Evolutionary conservation across 768 basidiomycete genomes (phyloP), one percentile per base, ranked within the genome.

Genomic region (Rhodosporidiobolus odoratus): DNA sequence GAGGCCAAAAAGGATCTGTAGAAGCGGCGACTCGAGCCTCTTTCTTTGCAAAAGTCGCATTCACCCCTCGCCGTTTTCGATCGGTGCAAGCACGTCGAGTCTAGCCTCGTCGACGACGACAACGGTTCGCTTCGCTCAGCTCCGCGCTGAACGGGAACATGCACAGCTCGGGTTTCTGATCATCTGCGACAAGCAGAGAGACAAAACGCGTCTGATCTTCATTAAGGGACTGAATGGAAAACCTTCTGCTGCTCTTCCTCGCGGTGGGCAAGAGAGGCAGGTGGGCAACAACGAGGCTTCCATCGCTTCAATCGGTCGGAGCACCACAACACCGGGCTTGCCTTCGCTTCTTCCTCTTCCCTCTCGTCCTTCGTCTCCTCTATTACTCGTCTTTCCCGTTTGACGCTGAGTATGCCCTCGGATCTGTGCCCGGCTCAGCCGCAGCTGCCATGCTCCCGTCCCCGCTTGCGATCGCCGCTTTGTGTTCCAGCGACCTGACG

Each of bases 21-120:
- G n/a, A n/a, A n/a, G n/a, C n/a, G n/a, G n/a, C n/a, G 15, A 2
- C 23, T 10, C 3, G 4, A 5, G 3, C 4, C 17, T 34, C 4
- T 25, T 8, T 7, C 37, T 6, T 38, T n/a, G 43, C 43, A 12
- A 23, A 23, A 45, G 12, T 23, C 23, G 13, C 43, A 45, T 45
- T 23, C 43, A 13, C 43, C 43, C 43, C 23, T 45, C 23, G 12
- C 48, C 23, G 15, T 25, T 50, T 50, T 25, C 48, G 12, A 12
- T 43, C 43, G 13, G 43, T 43, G n/a, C n/a, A n/a, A n/a, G n/a
- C n/a, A n/a, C n/a, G n/a, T n/a, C n/a, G n/a, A n/a, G n/a, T n/a
- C n/a, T n/a, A n/a, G n/a, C n/a, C n/a, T n/a, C n/a, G n/a, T n/a
- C n/a, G n/a, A n/a, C n/a, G n/a, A n/a, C n/a, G n/a, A n/a, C n/a